These are phyloP conservation scores for Gilbertella persicaria DNA, from an alignment of 371 early-diverging fungal species.

Conservation along the genomic window DNA sequence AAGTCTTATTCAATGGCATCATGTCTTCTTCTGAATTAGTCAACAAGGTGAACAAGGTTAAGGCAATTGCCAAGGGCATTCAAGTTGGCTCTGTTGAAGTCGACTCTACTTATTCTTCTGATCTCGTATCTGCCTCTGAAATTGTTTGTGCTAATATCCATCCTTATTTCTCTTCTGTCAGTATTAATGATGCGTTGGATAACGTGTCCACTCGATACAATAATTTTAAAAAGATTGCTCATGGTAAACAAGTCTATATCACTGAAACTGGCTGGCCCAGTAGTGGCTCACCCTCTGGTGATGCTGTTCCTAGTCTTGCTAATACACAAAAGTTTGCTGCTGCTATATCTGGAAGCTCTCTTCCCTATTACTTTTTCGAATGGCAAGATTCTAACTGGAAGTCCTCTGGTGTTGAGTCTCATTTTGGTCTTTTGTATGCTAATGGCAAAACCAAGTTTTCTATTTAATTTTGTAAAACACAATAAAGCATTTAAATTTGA, in stretches of 20 bases:
- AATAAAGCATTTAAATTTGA: too few relatives aligned
- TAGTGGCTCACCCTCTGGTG: conserved; percentile 49
- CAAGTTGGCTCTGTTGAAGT: conserved; percentile 60
- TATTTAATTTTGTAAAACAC: neutral
- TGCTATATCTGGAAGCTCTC: conserved; percentile 31
- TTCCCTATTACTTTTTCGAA: conserved; percentile 65
- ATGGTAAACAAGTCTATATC: conserved; percentile 48
- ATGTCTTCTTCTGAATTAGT: conserved; percentile 26
- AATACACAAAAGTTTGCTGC: conserved; percentile 50
- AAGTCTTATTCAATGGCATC: conserved; percentile 30
- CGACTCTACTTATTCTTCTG: conserved; percentile 27
- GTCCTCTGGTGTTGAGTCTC: conserved; percentile 52
- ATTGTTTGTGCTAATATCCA: conserved; percentile 57
- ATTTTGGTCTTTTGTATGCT: conserved; percentile 56
- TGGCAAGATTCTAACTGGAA: conserved; percentile 67
- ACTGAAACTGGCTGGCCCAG: conserved; percentile 74
- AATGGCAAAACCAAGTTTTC: conserved; percentile 28
- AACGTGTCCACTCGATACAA: conserved; percentile 39
- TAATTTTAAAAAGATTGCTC: conserved; percentile 41
- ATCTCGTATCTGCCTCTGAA: conserved; percentile 45
- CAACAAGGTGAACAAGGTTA: conserved; percentile 45
- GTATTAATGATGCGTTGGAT: conserved; percentile 29
- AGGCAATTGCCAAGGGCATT: conserved; percentile 31
- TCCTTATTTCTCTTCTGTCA: conserved; percentile 53
- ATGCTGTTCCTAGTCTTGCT: conserved; percentile 46